phyloP scores from a whole-genome alignment of 257 asterid genomes.

The Ehretia macrophylla region DNA sequence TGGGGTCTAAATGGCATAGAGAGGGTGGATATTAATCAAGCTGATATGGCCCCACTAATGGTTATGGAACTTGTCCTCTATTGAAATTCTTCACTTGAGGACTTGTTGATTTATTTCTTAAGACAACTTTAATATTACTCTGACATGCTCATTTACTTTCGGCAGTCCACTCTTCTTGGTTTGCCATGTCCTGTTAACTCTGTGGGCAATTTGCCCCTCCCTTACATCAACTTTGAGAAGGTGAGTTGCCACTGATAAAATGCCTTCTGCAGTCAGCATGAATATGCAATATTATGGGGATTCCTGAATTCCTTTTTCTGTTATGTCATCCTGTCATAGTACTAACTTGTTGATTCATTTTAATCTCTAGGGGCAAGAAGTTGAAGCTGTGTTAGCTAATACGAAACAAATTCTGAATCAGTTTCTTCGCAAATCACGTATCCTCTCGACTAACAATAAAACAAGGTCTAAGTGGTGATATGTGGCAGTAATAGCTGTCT shows the following conservation, averaged over 20 bases:
- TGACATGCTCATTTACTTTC: conserved; percentile 23
- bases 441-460: conserved; percentile 31
- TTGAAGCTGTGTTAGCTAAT: conserved; percentile 93
- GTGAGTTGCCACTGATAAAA: conserved; percentile 33
- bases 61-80: conserved; percentile 34
- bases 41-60: conserved; percentile 96
- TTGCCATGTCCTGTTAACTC: conserved; percentile 91
- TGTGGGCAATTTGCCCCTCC: conserved; percentile 90
- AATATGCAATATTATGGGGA: conserved; percentile 2
- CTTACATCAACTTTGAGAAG: conserved; percentile 58
- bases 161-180: conserved; percentile 94
- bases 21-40: conserved; percentile 96
- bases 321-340: conserved; percentile 6
- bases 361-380: conserved; percentile 60
- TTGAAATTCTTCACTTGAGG: neutral
- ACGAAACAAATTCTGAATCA: conserved; percentile 86
- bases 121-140: conserved; percentile 8
- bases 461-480: neutral
- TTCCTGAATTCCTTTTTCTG: conserved; percentile 5
- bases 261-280: neutral
- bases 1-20: conserved; percentile 91
- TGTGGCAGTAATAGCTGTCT: neutral
- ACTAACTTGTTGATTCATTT: conserved; percentile 13
- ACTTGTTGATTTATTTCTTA: conserved; percentile 7
- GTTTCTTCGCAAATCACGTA: conserved; percentile 79